Evolutionary conservation across 768 basidiomycete genomes (phyloP).

Genomic region (Termitomyces sp.): DNA sequence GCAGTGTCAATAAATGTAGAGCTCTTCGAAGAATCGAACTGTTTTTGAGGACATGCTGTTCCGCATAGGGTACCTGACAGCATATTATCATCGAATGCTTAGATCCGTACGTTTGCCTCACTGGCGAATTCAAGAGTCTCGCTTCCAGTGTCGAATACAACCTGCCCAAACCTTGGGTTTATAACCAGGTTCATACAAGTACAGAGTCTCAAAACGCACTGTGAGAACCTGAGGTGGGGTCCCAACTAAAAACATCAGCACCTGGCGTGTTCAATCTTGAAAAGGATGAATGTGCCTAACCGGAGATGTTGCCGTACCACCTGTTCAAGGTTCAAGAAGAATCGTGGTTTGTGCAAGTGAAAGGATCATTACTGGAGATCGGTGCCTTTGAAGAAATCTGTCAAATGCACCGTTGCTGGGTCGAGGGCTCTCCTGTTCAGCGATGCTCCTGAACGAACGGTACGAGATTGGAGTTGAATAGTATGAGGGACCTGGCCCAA

Average conservation of each 20-base stretch:
- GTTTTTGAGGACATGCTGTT: constrained; percentile 37
- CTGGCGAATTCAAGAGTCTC: constrained; percentile 46
- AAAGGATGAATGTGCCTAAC: constrained; percentile 19
- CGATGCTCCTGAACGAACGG: constrained; percentile 12
- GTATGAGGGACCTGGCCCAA: constrained; percentile 19
- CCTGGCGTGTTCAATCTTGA: background rate
- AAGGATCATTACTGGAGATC: constrained; percentile 47
- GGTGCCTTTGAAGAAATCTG: constrained; percentile 53
- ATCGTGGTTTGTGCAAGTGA: constrained; percentile 1
- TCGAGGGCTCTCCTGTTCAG: constrained; percentile 33
- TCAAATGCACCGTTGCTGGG: constrained; percentile 41
- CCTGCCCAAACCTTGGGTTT: constrained; percentile 21
- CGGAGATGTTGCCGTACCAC: constrained; percentile 52
- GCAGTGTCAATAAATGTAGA: constrained; percentile 48
- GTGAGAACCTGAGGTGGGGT: constrained; percentile 49
- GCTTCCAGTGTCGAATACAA: constrained; percentile 61
- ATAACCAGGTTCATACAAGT: background rate
- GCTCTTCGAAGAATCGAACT: constrained; percentile 47
- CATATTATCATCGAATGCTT: background rate
- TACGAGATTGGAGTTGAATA: constrained; percentile 21
- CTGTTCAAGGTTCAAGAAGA: constrained; percentile 22
- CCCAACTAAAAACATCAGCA: constrained; percentile 32
- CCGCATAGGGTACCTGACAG: constrained; percentile 43
- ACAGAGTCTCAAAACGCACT: constrained; percentile 21
- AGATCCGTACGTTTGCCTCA: constrained; percentile 19